A percentile compares a stretch with the other conserved stretches of the same genome.
Conservation (phyloP, 2,329 filamentous ascomycete species). For the Ophiobolus disseminans region DNA sequence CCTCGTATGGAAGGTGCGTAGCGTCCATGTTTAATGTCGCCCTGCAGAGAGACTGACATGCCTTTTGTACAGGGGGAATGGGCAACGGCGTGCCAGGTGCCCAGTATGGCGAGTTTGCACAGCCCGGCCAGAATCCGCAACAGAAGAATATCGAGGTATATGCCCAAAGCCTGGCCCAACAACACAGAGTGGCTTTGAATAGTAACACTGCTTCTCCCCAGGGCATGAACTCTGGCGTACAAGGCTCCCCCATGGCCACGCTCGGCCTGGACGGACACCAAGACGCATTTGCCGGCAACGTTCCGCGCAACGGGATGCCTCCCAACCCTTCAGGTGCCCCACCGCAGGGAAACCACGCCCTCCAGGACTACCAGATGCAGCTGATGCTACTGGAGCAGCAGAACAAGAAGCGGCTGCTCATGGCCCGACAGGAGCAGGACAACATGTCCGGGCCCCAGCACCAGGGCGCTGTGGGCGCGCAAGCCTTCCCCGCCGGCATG, state of each 20-base stretch:
- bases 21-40: slow-evolving; percentile 59
- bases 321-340: slow-evolving; percentile 63
- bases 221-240: slow-evolving; percentile 73
- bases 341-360: slow-evolving; percentile 74
- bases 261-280: slow-evolving; percentile 53
- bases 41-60: slow-evolving; percentile 57
- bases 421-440: slow-evolving; percentile 83
- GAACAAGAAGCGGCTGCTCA: slow-evolving; percentile 84
- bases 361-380: slow-evolving; percentile 90
- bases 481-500: slow-evolving; percentile 68
- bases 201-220: slow-evolving; percentile 77
- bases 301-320: slow-evolving; percentile 58
- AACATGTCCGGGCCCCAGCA: slow-evolving; percentile 62
- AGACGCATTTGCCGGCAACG: slow-evolving; percentile 46
- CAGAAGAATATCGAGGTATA: slow-evolving; percentile 88
- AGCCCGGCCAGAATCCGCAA: slow-evolving; percentile 66
- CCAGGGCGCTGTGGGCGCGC: slow-evolving; percentile 56
- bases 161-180: slow-evolving; percentile 81
- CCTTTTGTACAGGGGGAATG: slow-evolving; percentile 74
- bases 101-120: slow-evolving; percentile 72
- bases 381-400: slow-evolving; percentile 86
- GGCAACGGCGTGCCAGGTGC: slow-evolving; percentile 76
- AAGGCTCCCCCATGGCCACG: slow-evolving; percentile 83
- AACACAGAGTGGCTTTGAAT: slow-evolving; percentile 81
- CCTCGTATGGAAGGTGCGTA: slow-evolving; percentile 75